Evolutionary conservation across 768 basidiomycete genomes (phyloP), one percentile per base, ranked within the genome.

Genomic region (Pisolithus tinctorius): DNA sequence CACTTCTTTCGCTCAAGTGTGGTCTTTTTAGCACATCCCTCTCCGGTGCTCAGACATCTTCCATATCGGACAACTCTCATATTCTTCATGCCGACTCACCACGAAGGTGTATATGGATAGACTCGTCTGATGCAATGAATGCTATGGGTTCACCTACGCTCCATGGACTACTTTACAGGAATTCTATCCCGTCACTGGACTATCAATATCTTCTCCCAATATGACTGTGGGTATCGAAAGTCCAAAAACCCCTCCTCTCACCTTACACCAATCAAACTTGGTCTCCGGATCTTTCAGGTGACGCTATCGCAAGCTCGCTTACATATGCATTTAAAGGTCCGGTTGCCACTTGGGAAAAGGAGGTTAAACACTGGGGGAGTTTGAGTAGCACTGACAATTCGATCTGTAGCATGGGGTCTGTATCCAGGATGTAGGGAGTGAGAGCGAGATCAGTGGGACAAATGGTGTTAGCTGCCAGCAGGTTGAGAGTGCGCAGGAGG

Each of bases 41-140:
- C 11, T 64, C 63, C 11, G 54, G 57, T 40, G 14, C 26, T 17
- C 60, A 62, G 38, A 53, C 78, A 39, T 62, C 72, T 4, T 73
- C 79, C 1, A 69, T 87, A 42, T 73, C 86, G n/a, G 54, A 67
- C 5, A 71, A 78, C 4, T 77, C 81, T 2, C 80, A 77, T n/a
- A 70, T 66, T 30, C 75, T 88, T 5, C 76, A 83, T 29, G 77
- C 81, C 55, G 75, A 76, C 49, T 69, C 79, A 47, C 70, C 84
- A 29, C 78, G 78, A 31, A 80, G 78, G 14, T 74, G 77, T 20
- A 81, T 86, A 38, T 79, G 75, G 74, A 74, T 74, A 7, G 62
- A 65, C 34, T 55, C 65, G 11, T 51, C 59, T 30, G 61, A 67
- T 16, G 56, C 61, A 3, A 58, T 59, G 3, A 58, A 64, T 17